Evolutionary conservation across 208 protist genomes (phyloP), one percentile per base, ranked within the genome.

Genomic region (Phytomonas sp.): DNA sequence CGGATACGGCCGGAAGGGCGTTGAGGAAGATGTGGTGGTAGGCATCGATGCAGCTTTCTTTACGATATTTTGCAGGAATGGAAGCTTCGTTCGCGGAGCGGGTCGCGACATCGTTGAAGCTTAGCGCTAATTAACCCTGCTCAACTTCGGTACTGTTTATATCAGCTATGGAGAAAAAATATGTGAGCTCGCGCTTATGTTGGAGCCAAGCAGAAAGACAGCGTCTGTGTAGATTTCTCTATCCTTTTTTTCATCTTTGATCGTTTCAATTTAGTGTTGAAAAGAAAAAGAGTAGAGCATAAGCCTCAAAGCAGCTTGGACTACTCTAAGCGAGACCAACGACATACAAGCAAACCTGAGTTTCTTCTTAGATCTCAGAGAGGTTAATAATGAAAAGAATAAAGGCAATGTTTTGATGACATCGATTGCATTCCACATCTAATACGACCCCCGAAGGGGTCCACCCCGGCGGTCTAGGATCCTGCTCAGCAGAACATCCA

Each of bases 51-150:
- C 64, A 9, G 83, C 81, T 46, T 82, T 84, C 60, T 79, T 77
- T 33, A 92, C 89, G 1, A 89, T 77, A 33, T 91, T 84, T 31
- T 81, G 74, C 17, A 95, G 78, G 72, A 95, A 92, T 29, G 84
- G 83, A 17, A 95, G 65, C 8, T 77, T 74, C 6, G 87, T 95
- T 63, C 83, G 83, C 15, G 89, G 89, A 8, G 67, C 82, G 60
- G 75, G 87, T 26, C 79, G 74, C 5, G 64, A 46, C 32, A 70
- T 72, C 0, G 36, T 65, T 29, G 29, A 23, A 13, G 6, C 40
- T 17, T 46, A 23, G 13, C 15, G 11, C 13, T 4, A 20, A 46
- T 46, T 2, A 1, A 23, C 40, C 40, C 40, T 46, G 40, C 40
- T 46, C 15, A 8, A 46, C 40, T 46, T 46, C 7, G 15, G 2